phyloP scores from a whole-genome alignment of 768 basidiomycete genomes.

The Leccinum pellstonianum region DNA sequence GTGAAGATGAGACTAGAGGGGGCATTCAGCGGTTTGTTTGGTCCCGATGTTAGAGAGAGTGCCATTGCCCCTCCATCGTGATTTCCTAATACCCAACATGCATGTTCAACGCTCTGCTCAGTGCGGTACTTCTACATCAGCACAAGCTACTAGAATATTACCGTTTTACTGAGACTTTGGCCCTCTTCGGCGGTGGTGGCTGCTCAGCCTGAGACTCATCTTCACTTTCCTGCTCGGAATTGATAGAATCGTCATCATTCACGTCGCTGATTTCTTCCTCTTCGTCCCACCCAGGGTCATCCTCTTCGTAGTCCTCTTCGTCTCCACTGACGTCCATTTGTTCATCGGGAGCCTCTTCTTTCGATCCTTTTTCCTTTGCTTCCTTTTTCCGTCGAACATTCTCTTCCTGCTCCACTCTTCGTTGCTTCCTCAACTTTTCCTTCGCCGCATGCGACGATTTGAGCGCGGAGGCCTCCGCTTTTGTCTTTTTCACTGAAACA shows the following conservation, averaged over 20 bases:
- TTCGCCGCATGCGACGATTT: constrained; percentile 77
- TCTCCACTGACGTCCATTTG: constrained; percentile 44
- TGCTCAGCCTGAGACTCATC: constrained; percentile 42
- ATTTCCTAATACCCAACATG: constrained; percentile 10
- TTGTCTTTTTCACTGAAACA: constrained; percentile 81
- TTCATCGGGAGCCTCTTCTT: constrained; percentile 37
- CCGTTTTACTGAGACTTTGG: constrained; percentile 48
- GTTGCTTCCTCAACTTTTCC: constrained; percentile 69
- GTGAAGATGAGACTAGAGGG: constrained; percentile 73
- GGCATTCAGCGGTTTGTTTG: constrained; percentile 46
- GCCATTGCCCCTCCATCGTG: constrained; percentile 18
- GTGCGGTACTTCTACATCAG: constrained; percentile 5
- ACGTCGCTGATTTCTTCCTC: constrained; percentile 66
- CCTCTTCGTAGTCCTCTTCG: constrained; percentile 37
- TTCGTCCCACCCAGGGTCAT: constrained; percentile 50
- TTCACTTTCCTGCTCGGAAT: constrained; percentile 43
- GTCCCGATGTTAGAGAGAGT: constrained; percentile 20
- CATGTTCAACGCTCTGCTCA: not conserved
- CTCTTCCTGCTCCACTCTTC: constrained; percentile 85
- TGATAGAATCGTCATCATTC: constrained; percentile 43
- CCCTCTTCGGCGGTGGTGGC: constrained; percentile 54
- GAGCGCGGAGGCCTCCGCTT: constrained; percentile 64
- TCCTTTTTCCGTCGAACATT: constrained; percentile 87
- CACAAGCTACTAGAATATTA: constrained; percentile 22
- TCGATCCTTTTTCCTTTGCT: constrained; percentile 28